A percentile compares a stretch with the other conserved stretches of the same genome.
Conservation (phyloP, 495 filamentous ascomycete genomes). For the Saxophila tyrrhenica region DNA sequence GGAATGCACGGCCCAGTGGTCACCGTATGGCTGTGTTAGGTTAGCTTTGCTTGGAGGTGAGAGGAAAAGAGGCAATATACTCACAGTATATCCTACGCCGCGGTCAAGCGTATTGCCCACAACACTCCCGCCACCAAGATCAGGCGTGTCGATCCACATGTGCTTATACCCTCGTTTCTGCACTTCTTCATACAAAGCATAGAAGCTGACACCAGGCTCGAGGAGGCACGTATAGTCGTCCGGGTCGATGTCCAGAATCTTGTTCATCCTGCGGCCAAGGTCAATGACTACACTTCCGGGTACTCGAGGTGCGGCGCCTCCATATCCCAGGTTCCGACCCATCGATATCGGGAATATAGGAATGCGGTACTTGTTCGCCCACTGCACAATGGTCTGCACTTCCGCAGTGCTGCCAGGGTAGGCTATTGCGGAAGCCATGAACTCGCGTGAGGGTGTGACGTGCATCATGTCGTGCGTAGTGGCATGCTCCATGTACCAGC, state of each 20-base stretch:
- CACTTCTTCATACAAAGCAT: constrained; percentile 41
- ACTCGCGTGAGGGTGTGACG: constrained; percentile 10
- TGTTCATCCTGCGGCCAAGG: constrained; percentile 44
- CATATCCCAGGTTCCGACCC: constrained; percentile 46
- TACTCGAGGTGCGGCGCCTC: constrained; percentile 45
- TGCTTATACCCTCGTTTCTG: constrained; percentile 30
- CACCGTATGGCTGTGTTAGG: constrained; percentile 37
- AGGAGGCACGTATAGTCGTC: constrained; percentile 43
- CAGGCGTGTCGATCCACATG: constrained; percentile 44
- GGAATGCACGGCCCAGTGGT: constrained; percentile 45
- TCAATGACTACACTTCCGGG: constrained; percentile 43
- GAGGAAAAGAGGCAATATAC: too few relatives aligned
- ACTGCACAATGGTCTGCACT: constrained; percentile 37
- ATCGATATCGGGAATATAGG: constrained; percentile 46
- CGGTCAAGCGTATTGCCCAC: constrained; percentile 47
- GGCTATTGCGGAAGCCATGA: constrained; percentile 33
- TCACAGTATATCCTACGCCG: constrained; percentile 44
- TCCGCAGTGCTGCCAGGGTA: constrained; percentile 35
- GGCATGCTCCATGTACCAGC: constrained; percentile 20
- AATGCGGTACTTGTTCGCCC: constrained; percentile 38
- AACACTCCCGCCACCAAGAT: constrained; percentile 46
- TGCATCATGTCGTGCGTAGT: constrained; percentile 25
- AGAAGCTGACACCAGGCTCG: constrained; percentile 49
- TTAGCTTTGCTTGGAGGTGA: constrained; percentile 17
- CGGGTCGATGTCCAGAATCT: constrained; percentile 43